Base-by-base conservation (phyloP, 2,329 filamentous ascomycete genomes). In the Ampelomyces quisqualis region DNA sequence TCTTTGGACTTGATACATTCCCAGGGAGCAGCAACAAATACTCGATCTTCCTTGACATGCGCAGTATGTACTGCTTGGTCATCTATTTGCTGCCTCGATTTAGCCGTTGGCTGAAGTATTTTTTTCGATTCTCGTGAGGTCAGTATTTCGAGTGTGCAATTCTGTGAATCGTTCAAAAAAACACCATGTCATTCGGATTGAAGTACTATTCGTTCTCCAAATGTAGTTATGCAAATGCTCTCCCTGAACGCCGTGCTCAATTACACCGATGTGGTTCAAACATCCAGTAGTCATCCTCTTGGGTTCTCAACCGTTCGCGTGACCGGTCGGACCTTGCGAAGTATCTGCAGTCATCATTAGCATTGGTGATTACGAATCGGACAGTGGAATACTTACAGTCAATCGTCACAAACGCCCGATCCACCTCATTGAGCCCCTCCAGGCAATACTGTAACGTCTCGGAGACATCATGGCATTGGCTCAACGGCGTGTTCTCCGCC, bases 391-490 rank as follows among this genome's bases (percentile, higher is more conserved):
- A 70, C 69, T 66, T 49, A 72, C 68, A 78, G 56, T 78, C 76
- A 17, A 71, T 71, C 7, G 71, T 76, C 0, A 78, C 75, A 53
- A 78, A 78, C 2, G 73, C 73, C 8, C 76, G 63, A 48, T 78
- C 76, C 1, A 78, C 74, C 58, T 77, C 74, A n/a, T 64, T 68
- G 36, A 78, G 38, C 0, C 76, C 77, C 50, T 82, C 79, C 17
- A 73, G 62, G 48, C 80, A 82, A 58, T 84, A 84, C 63, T 84
- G 80, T 51, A 84, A 56, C 3, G 79, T 82, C 68, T 84, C 80
- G 0, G 78, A 77, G 27, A 84, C 69, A 59, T 84, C 80, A 48
- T 84, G 80, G 10, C 72, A 74, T 36, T 69, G 70, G 30, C 73
- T 72, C 36, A 84, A 53, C 34, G 70, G 75, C 26, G 74, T 76